These are phyloP conservation scores for Tilletia indica DNA, from an alignment of 1,284 basidiomycete genomes.

Conservation along the genomic window DNA sequence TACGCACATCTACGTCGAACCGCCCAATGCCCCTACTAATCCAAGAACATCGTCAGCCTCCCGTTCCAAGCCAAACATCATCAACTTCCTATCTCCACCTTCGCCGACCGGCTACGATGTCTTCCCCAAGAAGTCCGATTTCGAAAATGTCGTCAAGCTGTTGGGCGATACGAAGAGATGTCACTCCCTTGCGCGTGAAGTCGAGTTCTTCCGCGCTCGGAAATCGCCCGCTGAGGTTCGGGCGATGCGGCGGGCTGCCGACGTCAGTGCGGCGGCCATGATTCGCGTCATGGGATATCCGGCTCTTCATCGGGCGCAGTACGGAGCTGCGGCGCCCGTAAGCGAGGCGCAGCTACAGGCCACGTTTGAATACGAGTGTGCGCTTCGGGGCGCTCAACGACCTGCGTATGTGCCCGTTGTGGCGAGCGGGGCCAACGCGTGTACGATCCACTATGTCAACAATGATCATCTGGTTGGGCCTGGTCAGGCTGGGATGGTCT, in stretches of 20 bases:
- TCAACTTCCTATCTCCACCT: conserved; percentile 50
- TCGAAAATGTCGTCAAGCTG: conserved; percentile 47
- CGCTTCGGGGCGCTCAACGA: conserved; percentile 41
- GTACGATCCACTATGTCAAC: conserved; percentile 36
- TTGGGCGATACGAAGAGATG: conserved; percentile 45
- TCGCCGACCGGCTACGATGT: conserved; percentile 44
- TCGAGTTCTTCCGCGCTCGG: conserved; percentile 43
- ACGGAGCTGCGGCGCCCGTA: conserved; percentile 28
- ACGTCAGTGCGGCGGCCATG: conserved; percentile 47
- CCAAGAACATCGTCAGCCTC: conserved; percentile 31
- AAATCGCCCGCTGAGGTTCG: conserved; percentile 50
- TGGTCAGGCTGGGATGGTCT: conserved; percentile 34
- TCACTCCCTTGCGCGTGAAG: conserved; percentile 40
- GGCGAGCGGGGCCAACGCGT: conserved; percentile 44
- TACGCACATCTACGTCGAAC: conserved; percentile 51
- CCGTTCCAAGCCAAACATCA: conserved; percentile 30
- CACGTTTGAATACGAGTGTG: conserved; percentile 48
- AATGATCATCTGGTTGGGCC: conserved; percentile 34
- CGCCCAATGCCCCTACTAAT: conserved; percentile 36
- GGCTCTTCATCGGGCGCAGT: conserved; percentile 6
- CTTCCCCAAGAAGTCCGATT: conserved; percentile 50
- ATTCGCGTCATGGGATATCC: conserved; percentile 45
- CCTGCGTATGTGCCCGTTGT: conserved; percentile 55
- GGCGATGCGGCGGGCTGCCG: conserved; percentile 50
- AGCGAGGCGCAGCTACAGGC: conserved; percentile 47